Conservation (phyloP, 164 flowering plant genomes). For the Malania oleifera region DNA sequence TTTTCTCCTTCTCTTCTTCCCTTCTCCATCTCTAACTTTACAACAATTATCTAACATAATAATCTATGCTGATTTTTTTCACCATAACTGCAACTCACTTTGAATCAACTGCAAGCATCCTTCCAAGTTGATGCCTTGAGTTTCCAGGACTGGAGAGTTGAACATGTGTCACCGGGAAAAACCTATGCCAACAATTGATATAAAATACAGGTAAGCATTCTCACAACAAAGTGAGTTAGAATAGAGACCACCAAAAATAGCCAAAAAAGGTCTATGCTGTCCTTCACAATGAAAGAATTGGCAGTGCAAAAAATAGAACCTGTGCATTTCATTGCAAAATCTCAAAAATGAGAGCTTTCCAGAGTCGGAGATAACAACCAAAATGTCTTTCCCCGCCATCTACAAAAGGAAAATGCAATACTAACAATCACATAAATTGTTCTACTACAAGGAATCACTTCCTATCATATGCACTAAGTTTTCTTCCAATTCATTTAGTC, state of each 20-base stretch:
- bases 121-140: slow-evolving; percentile 75
- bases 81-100: slow-evolving; percentile 36
- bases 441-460: background rate
- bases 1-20: too few species aligned
- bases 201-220: background rate
- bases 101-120: slow-evolving; percentile 79
- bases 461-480: background rate
- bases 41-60: too few species aligned
- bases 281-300: background rate
- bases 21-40: too few species aligned
- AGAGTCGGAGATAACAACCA: slow-evolving; percentile 85
- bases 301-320: slow-evolving; percentile 38
- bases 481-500: background rate
- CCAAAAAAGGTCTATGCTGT: background rate
- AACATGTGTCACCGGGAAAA: slow-evolving; percentile 65
- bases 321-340: slow-evolving; percentile 90
- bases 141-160: slow-evolving; percentile 85
- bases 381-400: slow-evolving; percentile 65
- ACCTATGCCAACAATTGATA: slow-evolving; percentile 41
- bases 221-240: background rate
- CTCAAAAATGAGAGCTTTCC: slow-evolving; percentile 85
- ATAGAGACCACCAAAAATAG: background rate
- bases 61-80: background rate
- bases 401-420: slow-evolving; percentile 19
- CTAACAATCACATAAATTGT: background rate